A percentile compares a stretch with the other conserved stretches of the same genome.
These are phyloP conservation scores for Psilocybe tampanensis DNA, from an alignment of 768 basidiomycete species.

Conservation along the genomic window DNA sequence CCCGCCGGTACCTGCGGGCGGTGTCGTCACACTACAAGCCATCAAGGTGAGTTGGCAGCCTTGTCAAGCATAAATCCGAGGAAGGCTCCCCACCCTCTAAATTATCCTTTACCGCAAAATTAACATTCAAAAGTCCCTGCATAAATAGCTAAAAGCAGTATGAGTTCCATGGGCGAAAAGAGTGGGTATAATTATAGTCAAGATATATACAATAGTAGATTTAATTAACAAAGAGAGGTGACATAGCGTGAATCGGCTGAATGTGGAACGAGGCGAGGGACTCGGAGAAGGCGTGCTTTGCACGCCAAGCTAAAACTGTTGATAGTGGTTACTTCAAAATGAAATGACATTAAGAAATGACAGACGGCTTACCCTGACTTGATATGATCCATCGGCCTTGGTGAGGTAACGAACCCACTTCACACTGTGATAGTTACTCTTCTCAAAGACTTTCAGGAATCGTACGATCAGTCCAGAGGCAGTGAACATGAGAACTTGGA, in stretches of 20 bases:
- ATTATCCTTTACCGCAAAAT: too few species aligned
- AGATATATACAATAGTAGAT: constrained; percentile 1
- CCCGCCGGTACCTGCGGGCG: too few species aligned
- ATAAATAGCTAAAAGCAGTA: too few species aligned
- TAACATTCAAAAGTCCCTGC: too few species aligned
- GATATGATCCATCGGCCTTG: constrained; percentile 92
- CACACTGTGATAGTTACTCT: constrained; percentile 89
- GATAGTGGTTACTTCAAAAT: background rate
- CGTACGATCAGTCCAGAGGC: constrained; percentile 94
- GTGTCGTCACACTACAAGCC: too few species aligned
- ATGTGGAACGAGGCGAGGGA: background rate
- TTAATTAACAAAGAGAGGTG: background rate
- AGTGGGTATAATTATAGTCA: background rate
- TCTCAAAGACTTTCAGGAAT: constrained; percentile 98
- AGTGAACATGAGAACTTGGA: constrained; percentile 99
- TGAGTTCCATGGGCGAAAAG: too few species aligned
- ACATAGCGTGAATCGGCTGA: background rate
- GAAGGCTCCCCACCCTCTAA: too few species aligned
- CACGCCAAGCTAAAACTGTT: background rate
- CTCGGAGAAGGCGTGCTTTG: background rate
- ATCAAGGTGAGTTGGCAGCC: too few species aligned
- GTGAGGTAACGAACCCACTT: constrained; percentile 97
- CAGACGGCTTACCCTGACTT: constrained; percentile 83
- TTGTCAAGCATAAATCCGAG: too few species aligned
- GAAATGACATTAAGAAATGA: background rate